Percentiles rank a stretch among this genome's conserved stretches.
phyloP scores from a whole-genome alignment of 768 basidiomycete species.

The Mycena haematopus region DNA sequence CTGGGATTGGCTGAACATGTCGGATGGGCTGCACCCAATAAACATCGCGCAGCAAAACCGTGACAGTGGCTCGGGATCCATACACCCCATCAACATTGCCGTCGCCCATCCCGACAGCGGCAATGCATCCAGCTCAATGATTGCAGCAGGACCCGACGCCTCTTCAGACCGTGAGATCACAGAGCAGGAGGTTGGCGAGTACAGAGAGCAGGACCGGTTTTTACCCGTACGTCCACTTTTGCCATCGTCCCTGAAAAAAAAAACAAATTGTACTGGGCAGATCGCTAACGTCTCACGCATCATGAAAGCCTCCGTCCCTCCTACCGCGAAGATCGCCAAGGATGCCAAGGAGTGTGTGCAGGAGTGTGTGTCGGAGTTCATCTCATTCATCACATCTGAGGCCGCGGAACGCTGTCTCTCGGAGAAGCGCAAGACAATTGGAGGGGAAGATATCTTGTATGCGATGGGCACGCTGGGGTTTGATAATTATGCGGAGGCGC shows the following conservation, averaged over 20 bases:
- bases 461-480: constrained; percentile 95
- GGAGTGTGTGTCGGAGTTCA: constrained; percentile 98
- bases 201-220: constrained; percentile 93
- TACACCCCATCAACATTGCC: constrained; percentile 19
- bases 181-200: constrained; percentile 93
- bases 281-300: constrained; percentile 98
- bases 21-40: constrained; percentile 18
- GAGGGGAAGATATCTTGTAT: constrained; percentile 95
- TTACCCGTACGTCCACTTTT: constrained; percentile 68
- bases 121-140: neutral
- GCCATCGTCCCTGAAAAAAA: neutral
- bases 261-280: constrained; percentile 45
- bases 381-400: constrained; percentile 97
- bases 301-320: constrained; percentile 92
- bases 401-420: constrained; percentile 94
- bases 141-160: neutral
- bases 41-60: neutral
- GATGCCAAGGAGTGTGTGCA: constrained; percentile 99
- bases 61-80: neutral
- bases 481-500: constrained; percentile 91
- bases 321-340: constrained; percentile 95
- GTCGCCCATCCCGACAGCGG: constrained; percentile 9
- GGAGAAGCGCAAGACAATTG: constrained; percentile 98
- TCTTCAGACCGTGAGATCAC: constrained; percentile 45
- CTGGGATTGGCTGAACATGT: neutral